Conservation (phyloP, 495 filamentous ascomycete species). For the Mytilinidion resinicola region DNA sequence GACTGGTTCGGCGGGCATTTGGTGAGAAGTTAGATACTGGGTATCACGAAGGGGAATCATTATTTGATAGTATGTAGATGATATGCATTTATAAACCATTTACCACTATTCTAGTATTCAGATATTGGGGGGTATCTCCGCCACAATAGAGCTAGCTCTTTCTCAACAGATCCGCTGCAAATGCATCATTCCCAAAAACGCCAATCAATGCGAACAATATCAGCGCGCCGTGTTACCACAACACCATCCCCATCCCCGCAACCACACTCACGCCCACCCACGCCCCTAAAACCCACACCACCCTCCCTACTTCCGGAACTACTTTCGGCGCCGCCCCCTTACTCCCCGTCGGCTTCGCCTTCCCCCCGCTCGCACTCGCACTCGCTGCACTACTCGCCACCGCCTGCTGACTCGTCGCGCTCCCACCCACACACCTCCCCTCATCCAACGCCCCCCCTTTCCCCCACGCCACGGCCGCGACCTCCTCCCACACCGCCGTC, state of each 20-base stretch:
- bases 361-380: background rate
- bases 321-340: background rate
- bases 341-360: constrained; percentile 7
- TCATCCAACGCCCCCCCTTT: constrained; percentile 16
- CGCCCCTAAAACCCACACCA: background rate
- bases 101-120: too few species aligned
- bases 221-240: too few species aligned
- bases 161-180: too few species aligned
- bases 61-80: too few species aligned
- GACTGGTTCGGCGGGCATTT: too few species aligned
- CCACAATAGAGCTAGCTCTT: too few species aligned
- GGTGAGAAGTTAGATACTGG: too few species aligned
- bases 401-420: constrained; percentile 11
- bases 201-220: too few species aligned
- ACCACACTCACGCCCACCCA: background rate
- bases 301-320: background rate
- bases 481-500: constrained; percentile 13
- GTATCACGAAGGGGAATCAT: too few species aligned
- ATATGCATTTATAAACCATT: too few species aligned
- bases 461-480: constrained; percentile 15
- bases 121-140: too few species aligned
- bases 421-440: constrained; percentile 12
- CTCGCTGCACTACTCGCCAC: constrained; percentile 1
- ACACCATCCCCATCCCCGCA: background rate
- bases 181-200: too few species aligned